Evolutionary conservation across 108 stramenopile species (phyloP), one percentile per base, ranked within the genome.

Genomic region (Skeletonema menzelii): DNA sequence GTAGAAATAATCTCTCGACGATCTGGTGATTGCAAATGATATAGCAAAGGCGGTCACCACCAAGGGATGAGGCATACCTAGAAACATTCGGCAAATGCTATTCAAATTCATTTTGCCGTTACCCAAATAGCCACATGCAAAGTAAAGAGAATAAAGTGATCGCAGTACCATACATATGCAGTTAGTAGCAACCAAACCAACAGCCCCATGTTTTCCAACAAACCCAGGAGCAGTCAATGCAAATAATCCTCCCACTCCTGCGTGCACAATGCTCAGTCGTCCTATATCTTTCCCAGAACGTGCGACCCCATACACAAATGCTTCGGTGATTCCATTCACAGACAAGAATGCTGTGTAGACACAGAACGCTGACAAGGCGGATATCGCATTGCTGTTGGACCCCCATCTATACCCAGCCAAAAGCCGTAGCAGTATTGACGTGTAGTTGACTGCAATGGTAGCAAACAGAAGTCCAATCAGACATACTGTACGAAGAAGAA

Each of bases 301-400:
- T 44, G 86, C 87, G 8, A 87, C 88, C 0, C 86, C 95, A 67
- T 93, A 95, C 7, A 96, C 93, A 83, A 97, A 98, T 0, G 96
- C 96, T 87, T 98, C 97, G 27, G 95, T 93, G 81, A 86, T 96
- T 8, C 97, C 97, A 73, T 98, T 98, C 49, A 91, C 83, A 7
- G 93, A 94, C 61, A 98, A 56, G 59, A 95, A 91, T 26, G 91
- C 86, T 15, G 96, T 96, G 81, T 97, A 97, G 17, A 98, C 83
- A 75, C 97, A 98, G 81, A 93, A 93, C 28, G 92, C 92, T 20
- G 87, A 86, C 47, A 95, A 69, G 14, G 87, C 89, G n/a, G 75
- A 68, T 20, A 85, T 82, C 5, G 95, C 92, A 70, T 90, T 87
- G 19, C 44, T 34, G 68, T 88, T 88, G 44, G 72, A 71, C 24